Evolutionary conservation across 805 yeast genomes (phyloP).

Genomic region (Candida boleticola): DNA sequence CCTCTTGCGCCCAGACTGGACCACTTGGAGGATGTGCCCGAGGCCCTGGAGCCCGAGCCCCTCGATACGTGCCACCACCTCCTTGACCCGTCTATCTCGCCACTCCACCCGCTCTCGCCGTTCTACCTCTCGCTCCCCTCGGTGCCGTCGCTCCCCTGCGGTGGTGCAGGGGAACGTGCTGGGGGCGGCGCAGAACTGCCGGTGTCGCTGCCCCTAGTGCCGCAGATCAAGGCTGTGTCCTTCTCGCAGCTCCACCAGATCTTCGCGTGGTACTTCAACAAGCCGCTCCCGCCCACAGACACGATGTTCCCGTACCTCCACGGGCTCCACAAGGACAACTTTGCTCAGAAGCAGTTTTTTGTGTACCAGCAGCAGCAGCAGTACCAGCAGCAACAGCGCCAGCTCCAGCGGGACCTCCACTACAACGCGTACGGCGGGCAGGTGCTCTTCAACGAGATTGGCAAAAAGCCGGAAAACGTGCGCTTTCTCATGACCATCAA

Average conservation of each 20-base stretch:
- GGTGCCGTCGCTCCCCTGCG: not conserved
- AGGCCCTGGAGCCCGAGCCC: too few relatives aligned
- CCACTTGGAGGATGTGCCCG: too few relatives aligned
- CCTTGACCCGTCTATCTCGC: too few relatives aligned
- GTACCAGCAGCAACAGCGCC: not conserved
- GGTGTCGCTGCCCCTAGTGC: too few relatives aligned
- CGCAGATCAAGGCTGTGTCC: not conserved
- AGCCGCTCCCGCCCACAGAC: conserved; percentile 57
- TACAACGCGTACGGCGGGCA: not conserved
- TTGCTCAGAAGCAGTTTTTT: conserved; percentile 51
- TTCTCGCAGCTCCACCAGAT: conserved; percentile 9
- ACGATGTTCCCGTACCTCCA: conserved; percentile 89
- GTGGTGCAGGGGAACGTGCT: too few relatives aligned
- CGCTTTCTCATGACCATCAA: conserved; percentile 41
- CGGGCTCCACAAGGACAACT: conserved; percentile 60
- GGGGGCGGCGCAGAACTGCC: too few relatives aligned
- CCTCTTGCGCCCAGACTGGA: too few relatives aligned
- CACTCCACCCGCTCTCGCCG: conserved; percentile 16
- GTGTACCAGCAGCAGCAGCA: conserved; percentile 25
- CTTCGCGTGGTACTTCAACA: conserved; percentile 38
- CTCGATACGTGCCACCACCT: too few relatives aligned
- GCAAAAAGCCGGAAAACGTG: conserved; percentile 23
- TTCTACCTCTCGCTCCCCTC: conserved; percentile 11
- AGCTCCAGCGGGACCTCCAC: not conserved
- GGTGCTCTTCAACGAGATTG: not conserved